A percentile compares a stretch with the other conserved stretches of the same genome.
These are phyloP conservation scores for Trichoderma sp. DNA, from an alignment of 2,329 filamentous ascomycete genomes.

Conservation along the genomic window DNA sequence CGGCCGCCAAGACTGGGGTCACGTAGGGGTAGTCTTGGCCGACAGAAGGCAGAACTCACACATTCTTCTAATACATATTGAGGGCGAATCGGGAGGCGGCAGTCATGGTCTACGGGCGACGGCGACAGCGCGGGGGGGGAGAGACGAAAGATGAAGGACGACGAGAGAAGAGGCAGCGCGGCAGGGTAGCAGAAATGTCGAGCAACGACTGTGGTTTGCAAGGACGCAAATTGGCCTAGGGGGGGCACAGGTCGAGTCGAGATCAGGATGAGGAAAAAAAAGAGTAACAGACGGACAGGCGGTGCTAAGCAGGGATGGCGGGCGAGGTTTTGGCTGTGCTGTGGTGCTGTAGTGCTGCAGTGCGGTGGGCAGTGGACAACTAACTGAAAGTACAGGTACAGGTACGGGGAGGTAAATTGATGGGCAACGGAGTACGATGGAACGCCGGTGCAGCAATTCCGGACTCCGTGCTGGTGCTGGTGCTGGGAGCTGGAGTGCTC, in stretches of 20 bases:
- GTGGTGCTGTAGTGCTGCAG: background rate
- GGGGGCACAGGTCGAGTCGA: constrained; percentile 6
- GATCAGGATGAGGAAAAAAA: constrained; percentile 4
- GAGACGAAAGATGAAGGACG: background rate
- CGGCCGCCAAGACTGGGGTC: constrained; percentile 26
- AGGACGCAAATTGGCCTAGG: constrained; percentile 14
- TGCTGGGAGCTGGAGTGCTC: too few relatives aligned
- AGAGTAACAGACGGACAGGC: background rate
- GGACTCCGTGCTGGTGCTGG: background rate
- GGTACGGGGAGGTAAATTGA: background rate
- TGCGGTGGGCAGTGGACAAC: background rate
- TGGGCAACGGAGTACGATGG: background rate
- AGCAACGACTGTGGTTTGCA: constrained; percentile 1
- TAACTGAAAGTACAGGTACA: background rate
- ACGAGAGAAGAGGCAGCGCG: background rate
- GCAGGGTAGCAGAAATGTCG: background rate
- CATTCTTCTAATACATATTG: constrained; percentile 44
- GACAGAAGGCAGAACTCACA: constrained; percentile 34
- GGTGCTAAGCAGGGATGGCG: constrained; percentile 4
- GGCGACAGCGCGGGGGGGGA: constrained; percentile 26
- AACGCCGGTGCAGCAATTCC: background rate
- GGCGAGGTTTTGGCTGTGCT: background rate
- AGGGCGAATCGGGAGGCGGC: constrained; percentile 30
- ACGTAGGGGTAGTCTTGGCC: constrained; percentile 21
- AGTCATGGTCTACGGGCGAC: constrained; percentile 36